Conservation (phyloP, 129 eudicot species). For the Lactuca saligna region DNA sequence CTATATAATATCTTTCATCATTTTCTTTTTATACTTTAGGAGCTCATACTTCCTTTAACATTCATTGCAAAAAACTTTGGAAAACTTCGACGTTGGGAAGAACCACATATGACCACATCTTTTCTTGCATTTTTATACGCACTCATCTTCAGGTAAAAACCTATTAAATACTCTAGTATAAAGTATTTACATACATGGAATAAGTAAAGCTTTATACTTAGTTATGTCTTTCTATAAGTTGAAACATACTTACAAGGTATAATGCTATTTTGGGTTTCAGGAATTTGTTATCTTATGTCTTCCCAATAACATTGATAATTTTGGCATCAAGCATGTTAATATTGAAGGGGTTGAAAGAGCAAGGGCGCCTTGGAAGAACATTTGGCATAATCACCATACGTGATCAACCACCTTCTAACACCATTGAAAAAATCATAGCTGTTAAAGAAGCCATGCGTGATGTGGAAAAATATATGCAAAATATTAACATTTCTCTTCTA, state of each 20-base stretch:
- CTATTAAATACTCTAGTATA: background rate
- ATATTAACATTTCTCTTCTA: conserved; percentile 68
- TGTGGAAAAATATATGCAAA: conserved; percentile 78
- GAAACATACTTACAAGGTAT: background rate
- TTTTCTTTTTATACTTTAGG: conserved; percentile 37
- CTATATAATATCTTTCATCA: no score
- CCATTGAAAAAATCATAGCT: conserved; percentile 91
- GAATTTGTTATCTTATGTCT: conserved; percentile 62
- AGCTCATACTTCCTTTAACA: conserved; percentile 77
- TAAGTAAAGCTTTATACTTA: no score
- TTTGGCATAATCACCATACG: conserved; percentile 81
- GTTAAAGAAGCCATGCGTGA: conserved; percentile 90
- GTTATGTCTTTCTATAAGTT: background rate
- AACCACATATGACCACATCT: conserved; percentile 72
- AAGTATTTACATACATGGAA: background rate
- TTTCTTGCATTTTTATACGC: conserved; percentile 74
- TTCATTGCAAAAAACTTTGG: conserved; percentile 50
- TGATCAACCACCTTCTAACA: conserved; percentile 98
- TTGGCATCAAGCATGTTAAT: conserved; percentile 74
- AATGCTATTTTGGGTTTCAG: conserved; percentile 37
- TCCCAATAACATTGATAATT: conserved; percentile 65
- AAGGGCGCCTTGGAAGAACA: conserved; percentile 89
- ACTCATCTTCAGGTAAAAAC: conserved; percentile 67
- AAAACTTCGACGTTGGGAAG: conserved; percentile 84
- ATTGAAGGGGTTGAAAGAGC: conserved; percentile 83